Base-by-base conservation (phyloP, 2,329 filamentous ascomycete genomes). In the Talaromyces islandicus region DNA sequence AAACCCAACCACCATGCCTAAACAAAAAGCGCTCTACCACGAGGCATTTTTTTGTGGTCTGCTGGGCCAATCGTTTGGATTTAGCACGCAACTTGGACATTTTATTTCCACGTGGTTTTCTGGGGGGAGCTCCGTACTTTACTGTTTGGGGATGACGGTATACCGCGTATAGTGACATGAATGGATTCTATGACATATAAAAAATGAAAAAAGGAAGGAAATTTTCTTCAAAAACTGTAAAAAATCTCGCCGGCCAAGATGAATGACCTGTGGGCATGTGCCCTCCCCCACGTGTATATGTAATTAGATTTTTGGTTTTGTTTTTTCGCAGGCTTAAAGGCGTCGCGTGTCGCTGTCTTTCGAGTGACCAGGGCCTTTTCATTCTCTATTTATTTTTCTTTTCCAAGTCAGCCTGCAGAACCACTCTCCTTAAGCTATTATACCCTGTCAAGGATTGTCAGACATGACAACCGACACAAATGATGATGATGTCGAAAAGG, bases 41-140 rank as follows among this genome's bases (percentile, higher is more conserved):
- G 59, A 60, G 59, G 59, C 43, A 60, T 60, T 60, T 60, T 19
- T 60, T 30, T 57, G 7, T 5, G 3, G 24, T 1, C 1, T 25
- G 19, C 43, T 50, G 19, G 10, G 5, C 43, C 43, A 50, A 50
- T 50, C 43, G 10, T 14, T 50, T 14, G 10, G 9, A 38, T 38
- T 7, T 38, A 38, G 6, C 7, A 38, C 14, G 5, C 2, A 6
- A 2, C 14, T 6, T 14, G 32, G 12, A 14, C 4, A n/a, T 11
- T 3, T 7, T n/a, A 5, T 7, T n/a, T 7, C 35, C 35, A 38
- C n/a, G 35, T n/a, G 35, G 14, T 38, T 38, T 38, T 38, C 7
- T 38, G 35, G 5, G 14, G n/a, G n/a, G n/a, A n/a, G n/a, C n/a
- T n/a, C n/a, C n/a, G n/a, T n/a, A n/a, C 17, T n/a, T 7, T n/a